phyloP scores from a whole-genome alignment of 2,329 filamentous ascomycete species.

The Byssoonygena ceratinophila region DNA sequence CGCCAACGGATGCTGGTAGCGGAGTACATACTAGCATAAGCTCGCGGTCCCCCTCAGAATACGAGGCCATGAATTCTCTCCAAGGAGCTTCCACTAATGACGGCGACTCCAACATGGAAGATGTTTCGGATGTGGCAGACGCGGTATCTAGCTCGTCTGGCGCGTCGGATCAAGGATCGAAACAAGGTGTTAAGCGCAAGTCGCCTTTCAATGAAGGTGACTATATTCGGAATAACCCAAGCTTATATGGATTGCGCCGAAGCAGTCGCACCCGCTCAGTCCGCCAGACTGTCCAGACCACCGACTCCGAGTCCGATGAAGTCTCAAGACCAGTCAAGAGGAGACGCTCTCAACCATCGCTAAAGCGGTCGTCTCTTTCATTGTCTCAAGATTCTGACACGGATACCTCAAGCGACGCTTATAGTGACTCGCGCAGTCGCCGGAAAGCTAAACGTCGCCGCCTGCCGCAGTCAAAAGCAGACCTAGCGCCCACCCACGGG shows the following conservation, averaged over 20 bases:
- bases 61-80: slow-evolving; percentile 28
- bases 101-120: slow-evolving; percentile 64
- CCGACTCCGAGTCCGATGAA: slow-evolving; percentile 61
- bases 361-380: slow-evolving; percentile 37
- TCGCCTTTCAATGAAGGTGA: slow-evolving; percentile 63
- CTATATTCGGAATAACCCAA: slow-evolving; percentile 81
- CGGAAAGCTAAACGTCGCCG: slow-evolving; percentile 68
- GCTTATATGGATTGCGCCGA: slow-evolving; percentile 84
- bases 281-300: slow-evolving; percentile 53
- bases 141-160: slow-evolving; percentile 47
- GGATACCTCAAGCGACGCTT: slow-evolving; percentile 56
- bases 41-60: slow-evolving; percentile 43
- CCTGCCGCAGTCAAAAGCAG: slow-evolving; percentile 53
- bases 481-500: slow-evolving; percentile 54
- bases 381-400: slow-evolving; percentile 53
- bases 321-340: slow-evolving; percentile 40
- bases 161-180: slow-evolving; percentile 62
- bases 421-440: slow-evolving; percentile 61
- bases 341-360: slow-evolving; percentile 39
- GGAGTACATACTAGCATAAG: slow-evolving; percentile 8
- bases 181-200: slow-evolving; percentile 61
- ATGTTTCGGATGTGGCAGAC: slow-evolving; percentile 33
- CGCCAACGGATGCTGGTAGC: background rate
- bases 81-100: slow-evolving; percentile 49
- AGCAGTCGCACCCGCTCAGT: slow-evolving; percentile 61